Evolutionary conservation across 2,329 filamentous ascomycete genomes (phyloP).

Genomic region (Xylaria digitata): DNA sequence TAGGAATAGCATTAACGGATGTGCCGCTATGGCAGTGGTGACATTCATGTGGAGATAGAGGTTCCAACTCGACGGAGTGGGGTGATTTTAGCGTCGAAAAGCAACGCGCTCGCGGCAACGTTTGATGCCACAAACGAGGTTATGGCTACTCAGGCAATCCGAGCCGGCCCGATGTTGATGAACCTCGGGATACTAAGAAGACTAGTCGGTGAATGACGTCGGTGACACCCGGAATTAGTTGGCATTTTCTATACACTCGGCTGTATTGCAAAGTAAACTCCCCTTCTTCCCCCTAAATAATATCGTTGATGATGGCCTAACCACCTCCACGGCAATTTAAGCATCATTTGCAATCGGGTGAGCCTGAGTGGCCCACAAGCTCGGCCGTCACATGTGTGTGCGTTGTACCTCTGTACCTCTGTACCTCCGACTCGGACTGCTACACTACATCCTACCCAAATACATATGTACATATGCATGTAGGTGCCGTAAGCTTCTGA

Average conservation of each 20-base stretch:
- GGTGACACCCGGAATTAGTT: conserved; percentile 21
- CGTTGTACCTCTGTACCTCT: not conserved
- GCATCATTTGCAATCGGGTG: conserved; percentile 10
- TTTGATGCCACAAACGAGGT: conserved; percentile 29
- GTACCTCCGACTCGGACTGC: conserved; percentile 13
- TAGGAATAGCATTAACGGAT: conserved; percentile 5
- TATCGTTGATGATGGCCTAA: conserved; percentile 15
- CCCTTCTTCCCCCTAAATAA: conserved; percentile 23
- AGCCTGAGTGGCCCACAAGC: conserved; percentile 18
- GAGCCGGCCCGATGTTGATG: conserved; percentile 28
- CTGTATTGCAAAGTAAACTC: conserved; percentile 13
- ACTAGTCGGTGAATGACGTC: conserved; percentile 12
- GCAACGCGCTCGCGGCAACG: not conserved
- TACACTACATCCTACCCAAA: no score
- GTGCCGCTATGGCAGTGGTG: conserved; percentile 2
- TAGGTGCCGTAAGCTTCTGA: not conserved
- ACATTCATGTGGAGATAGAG: conserved; percentile 4
- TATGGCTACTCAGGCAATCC: conserved; percentile 21
- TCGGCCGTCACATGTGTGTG: conserved; percentile 18
- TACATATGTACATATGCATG: no score
- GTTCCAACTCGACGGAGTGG: conserved; percentile 6
- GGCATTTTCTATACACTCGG: conserved; percentile 12
- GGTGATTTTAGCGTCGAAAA: conserved; percentile 17
- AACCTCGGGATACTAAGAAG: conserved; percentile 30
- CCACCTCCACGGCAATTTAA: conserved; percentile 13